These are phyloP conservation scores for Ophiostoma novo-ulmi DNA, from an alignment of 2,329 filamentous ascomycete species.

Conservation along the genomic window DNA sequence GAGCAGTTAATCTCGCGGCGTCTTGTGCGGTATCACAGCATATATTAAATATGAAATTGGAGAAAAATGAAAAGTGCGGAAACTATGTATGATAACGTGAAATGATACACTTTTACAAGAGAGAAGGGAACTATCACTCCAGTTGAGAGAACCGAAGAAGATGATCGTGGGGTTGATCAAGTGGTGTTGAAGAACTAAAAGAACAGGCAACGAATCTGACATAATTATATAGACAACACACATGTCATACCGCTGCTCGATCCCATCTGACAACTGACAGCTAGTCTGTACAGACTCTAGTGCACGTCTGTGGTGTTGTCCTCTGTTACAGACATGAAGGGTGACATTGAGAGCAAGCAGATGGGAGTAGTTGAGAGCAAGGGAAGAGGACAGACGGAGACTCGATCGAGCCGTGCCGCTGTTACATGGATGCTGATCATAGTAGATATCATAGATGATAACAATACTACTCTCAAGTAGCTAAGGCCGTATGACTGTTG, in stretches of 20 bases:
- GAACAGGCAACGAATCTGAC: not conserved
- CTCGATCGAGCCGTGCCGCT: not conserved
- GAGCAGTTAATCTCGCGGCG: not conserved
- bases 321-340: not conserved
- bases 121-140: not conserved
- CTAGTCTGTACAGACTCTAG: not conserved
- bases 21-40: not conserved
- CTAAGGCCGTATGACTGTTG: not conserved
- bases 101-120: not conserved
- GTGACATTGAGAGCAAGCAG: not conserved
- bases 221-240: not conserved
- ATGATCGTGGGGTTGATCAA: not conserved
- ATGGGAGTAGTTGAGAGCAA: not conserved
- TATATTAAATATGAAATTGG: not conserved
- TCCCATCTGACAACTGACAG: not conserved
- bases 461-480: not conserved
- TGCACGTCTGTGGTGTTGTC: not conserved
- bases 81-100: not conserved
- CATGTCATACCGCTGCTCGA: not conserved
- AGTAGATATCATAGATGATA: not conserved
- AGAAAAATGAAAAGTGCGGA: not conserved
- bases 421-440: not conserved
- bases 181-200: not conserved
- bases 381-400: conserved; percentile 8
- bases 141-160: not conserved